A percentile compares a stretch with the other conserved stretches of the same genome.
Conservation (phyloP, 371 early-diverging fungal species). For the Lichtheimia hyalospora region DNA sequence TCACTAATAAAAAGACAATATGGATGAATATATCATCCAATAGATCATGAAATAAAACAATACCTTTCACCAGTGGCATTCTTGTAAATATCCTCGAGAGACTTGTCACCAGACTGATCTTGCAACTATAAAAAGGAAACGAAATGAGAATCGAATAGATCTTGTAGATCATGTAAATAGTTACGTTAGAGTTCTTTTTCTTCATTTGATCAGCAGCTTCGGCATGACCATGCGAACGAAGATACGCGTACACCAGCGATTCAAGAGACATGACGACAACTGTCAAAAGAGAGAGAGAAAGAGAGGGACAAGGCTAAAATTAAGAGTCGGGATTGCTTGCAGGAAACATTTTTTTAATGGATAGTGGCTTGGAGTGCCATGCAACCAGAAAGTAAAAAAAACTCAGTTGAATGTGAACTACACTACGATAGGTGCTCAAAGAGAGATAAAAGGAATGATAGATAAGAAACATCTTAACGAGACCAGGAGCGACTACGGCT, state of each 20-base stretch:
- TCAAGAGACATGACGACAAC: constrained; percentile 8
- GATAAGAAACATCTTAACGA: constrained; percentile 23
- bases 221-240: constrained; percentile 9
- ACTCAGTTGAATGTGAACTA: too few relatives aligned
- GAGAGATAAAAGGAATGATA: constrained; percentile 17
- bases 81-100: constrained; percentile 10
- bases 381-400: too few relatives aligned
- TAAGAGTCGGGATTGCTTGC: too few relatives aligned
- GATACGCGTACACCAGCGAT: constrained; percentile 21
- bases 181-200: constrained; percentile 20
- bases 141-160: not conserved
- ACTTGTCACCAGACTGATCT: not conserved
- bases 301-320: too few relatives aligned
- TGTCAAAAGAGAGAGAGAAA: too few relatives aligned
- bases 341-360: too few relatives aligned
- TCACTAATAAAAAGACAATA: not conserved
- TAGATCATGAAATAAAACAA: not conserved
- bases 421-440: constrained; percentile 7
- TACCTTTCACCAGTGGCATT: constrained; percentile 8
- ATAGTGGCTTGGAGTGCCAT: too few relatives aligned
- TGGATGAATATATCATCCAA: not conserved
- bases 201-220: constrained; percentile 20
- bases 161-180: not conserved
- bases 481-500: constrained; percentile 46
- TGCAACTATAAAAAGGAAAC: not conserved